These are phyloP conservation scores for Vigna radiata DNA, from an alignment of 306 rosid species.

Conservation along the genomic window DNA sequence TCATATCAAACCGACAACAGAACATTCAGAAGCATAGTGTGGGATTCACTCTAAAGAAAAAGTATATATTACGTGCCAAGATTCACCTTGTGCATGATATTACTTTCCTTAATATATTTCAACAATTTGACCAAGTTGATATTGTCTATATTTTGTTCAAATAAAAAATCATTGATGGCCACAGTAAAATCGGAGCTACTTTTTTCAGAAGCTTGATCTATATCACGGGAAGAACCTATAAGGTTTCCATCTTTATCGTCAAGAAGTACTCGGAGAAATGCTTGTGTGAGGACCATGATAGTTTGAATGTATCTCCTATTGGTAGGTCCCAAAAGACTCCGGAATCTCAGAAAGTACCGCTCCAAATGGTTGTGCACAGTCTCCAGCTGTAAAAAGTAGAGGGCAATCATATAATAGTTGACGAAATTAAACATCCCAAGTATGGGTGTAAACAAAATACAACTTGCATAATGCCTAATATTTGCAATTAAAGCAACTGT, in stretches of 20 bases:
- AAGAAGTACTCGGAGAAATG: slow-evolving; percentile 66
- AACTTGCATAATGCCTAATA: slow-evolving; percentile 8
- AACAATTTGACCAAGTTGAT: slow-evolving; percentile 85
- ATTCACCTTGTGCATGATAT: slow-evolving; percentile 92
- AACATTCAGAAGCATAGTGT: slow-evolving; percentile 26
- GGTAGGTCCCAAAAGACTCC: slow-evolving; percentile 82
- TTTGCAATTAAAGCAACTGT: slow-evolving; percentile 26
- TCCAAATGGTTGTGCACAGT: slow-evolving; percentile 72
- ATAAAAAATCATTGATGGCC: slow-evolving; percentile 87
- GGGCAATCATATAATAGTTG: slow-evolving; percentile 37
- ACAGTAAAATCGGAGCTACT: slow-evolving; percentile 60
- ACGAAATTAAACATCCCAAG: slow-evolving; percentile 21
- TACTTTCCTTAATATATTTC: slow-evolving; percentile 87
- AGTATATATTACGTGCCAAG: slow-evolving; percentile 32
- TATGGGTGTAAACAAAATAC: slow-evolving; percentile 26
- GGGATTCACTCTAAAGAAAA: slow-evolving; percentile 31
- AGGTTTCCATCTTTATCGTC: slow-evolving; percentile 53
- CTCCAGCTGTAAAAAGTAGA: slow-evolving; percentile 68
- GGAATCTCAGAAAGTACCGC: slow-evolving; percentile 79
- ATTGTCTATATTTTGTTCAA: slow-evolving; percentile 82
- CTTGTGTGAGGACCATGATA: slow-evolving; percentile 70
- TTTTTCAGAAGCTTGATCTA: slow-evolving; percentile 57
- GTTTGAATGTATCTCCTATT: slow-evolving; percentile 97
- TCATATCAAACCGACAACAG: slow-evolving; percentile 26
- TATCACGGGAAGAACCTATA: slow-evolving; percentile 44